Base-by-base conservation (phyloP, 2,329 filamentous ascomycete species). In the Aspergillus sp. region DNA sequence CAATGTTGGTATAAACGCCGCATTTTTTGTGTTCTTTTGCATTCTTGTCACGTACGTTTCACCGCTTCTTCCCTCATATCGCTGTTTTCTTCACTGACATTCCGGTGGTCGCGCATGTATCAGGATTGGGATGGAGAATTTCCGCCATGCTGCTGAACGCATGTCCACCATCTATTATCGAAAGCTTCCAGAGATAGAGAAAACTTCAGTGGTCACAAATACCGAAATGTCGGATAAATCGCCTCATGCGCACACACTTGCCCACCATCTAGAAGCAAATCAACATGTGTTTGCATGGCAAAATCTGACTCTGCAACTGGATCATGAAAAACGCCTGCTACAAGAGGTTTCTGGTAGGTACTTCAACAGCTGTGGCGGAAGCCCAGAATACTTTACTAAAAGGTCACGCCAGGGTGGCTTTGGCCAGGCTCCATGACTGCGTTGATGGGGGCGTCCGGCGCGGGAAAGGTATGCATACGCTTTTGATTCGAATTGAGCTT, bases 401-500 rank as follows among this genome's bases (percentile, higher is more conserved):
- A 32, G 13, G 6, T 32, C 29, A 32, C 13, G 29, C n/a, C 29
- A 32, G 75, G 75, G 1, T 77, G 68, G 45, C 73, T 77, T 16
- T 69, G 69, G 49, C 73, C 74, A 3, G 76, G 76, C 3, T 62
- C 72, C 45, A 57, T 78, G 23, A 76, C 72, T 16, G 76, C 75
- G 2, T 60, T 78, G 32, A 78, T 77, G 75, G 75, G 73, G 2
- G 72, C 74, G 10, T 80, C 76, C 5, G 80, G 80, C 17, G 89
- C 89, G 3, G 89, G 89, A 49, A 94, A 94, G 74, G 29, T 32
- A 32, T 13, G 29, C 29, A 32, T 13, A 6, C 13, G 29, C 13
- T 32, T 32, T 32, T 32, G 29, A 32, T 13, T 32, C 13, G 7
- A 32, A n/a, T n/a, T n/a, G n/a, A n/a, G n/a, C n/a, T n/a, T n/a